phyloP scores from a whole-genome alignment of 306 rosid species.

The Oxytropis ochrocephala region DNA sequence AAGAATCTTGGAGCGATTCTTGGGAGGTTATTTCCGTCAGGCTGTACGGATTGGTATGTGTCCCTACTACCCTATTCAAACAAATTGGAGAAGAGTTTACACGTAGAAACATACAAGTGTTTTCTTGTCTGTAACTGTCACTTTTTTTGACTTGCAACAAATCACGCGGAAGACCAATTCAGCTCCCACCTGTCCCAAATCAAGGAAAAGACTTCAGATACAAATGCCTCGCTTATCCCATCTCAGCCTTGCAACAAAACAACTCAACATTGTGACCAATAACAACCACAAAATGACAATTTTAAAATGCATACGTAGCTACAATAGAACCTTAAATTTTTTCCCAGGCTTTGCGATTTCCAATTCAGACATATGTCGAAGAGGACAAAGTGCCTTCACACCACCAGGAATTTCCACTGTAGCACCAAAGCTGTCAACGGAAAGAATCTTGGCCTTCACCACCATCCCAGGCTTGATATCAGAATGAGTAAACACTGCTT shows the following conservation, averaged over 20 bases:
- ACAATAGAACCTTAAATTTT: slow-evolving; percentile 63
- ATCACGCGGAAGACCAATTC: slow-evolving; percentile 84
- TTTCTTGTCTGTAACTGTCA: slow-evolving; percentile 95
- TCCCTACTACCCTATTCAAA: not conserved
- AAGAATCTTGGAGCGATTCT: no score
- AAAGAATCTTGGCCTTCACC: slow-evolving; percentile 65
- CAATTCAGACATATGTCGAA: slow-evolving; percentile 92
- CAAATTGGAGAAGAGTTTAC: not conserved
- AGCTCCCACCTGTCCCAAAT: slow-evolving; percentile 70
- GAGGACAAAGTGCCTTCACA: slow-evolving; percentile 92
- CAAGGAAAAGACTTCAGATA: slow-evolving; percentile 26
- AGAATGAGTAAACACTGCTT: slow-evolving; percentile 74
- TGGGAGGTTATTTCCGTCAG: no score
- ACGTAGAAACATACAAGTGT: slow-evolving; percentile 59
- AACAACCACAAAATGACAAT: not conserved
- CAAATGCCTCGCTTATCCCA: slow-evolving; percentile 4
- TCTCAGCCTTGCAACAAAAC: slow-evolving; percentile 9
- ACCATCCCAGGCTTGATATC: slow-evolving; percentile 96
- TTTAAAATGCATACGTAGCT: not conserved
- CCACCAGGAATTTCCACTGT: slow-evolving; percentile 97
- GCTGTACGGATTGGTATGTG: no score
- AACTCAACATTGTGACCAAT: not conserved
- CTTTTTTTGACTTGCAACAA: slow-evolving; percentile 90
- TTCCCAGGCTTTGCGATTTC: slow-evolving; percentile 88
- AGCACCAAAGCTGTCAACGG: slow-evolving; percentile 85